Evolutionary conservation across 106 monocot genomes (phyloP).

Genomic region (Amphibolis antarctica): DNA sequence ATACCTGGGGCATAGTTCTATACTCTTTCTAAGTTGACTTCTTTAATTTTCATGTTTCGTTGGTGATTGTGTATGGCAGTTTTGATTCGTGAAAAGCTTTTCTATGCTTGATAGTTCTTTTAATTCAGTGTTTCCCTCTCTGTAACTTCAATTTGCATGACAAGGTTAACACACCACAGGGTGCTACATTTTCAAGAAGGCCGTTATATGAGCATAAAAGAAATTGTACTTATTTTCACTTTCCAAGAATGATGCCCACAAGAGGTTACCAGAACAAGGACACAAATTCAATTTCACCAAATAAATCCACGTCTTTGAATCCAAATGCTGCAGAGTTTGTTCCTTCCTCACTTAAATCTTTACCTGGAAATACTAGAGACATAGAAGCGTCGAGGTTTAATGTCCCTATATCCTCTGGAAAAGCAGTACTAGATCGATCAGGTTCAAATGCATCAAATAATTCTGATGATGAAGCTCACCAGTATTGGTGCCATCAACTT

Average conservation of each 20-base stretch:
- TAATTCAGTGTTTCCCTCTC: not conserved
- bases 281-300: conserved; percentile 22
- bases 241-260: conserved; percentile 28
- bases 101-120: not conserved
- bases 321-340: conserved; percentile 91
- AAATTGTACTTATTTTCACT: not conserved
- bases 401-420: conserved; percentile 24
- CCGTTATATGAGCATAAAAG: not conserved
- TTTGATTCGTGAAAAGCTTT: not conserved
- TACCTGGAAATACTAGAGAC: conserved; percentile 16
- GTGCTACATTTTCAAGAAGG: not conserved
- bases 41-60: not conserved
- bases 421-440: conserved; percentile 29
- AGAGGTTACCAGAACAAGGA: conserved; percentile 26
- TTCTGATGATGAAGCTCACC: conserved; percentile 64
- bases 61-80: not conserved
- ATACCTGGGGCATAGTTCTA: too few relatives aligned
- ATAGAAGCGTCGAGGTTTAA: conserved; percentile 12
- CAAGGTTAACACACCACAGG: not conserved
- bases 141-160: not conserved
- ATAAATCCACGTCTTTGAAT: conserved; percentile 40
- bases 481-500: conserved; percentile 60
- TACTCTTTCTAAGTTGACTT: not conserved
- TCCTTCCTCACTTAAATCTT: conserved; percentile 45
- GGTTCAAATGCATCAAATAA: conserved; percentile 36